A percentile compares a stretch with the other conserved stretches of the same genome.
phyloP scores from a whole-genome alignment of 768 basidiomycete genomes.

The Leccinum rimulosum region DNA sequence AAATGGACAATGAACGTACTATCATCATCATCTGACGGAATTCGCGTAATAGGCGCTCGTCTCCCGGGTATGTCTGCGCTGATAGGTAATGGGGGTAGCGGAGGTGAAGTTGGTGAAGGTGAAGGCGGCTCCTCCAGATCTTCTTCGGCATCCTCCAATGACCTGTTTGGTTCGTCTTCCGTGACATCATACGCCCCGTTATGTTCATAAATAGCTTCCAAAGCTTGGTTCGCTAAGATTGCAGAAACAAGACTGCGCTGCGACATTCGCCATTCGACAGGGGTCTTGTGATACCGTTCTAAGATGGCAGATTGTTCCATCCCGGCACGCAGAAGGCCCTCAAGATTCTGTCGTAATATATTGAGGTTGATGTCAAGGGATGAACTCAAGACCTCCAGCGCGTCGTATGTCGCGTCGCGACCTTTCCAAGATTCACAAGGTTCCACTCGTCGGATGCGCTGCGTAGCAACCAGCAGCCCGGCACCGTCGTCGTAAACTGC shows the following conservation, averaged over 20 bases:
- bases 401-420: conserved; percentile 25
- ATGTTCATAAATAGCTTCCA: conserved; percentile 18
- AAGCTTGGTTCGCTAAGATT: conserved; percentile 22
- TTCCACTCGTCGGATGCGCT: conserved; percentile 30
- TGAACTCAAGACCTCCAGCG: conserved; percentile 28
- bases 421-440: conserved; percentile 24
- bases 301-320: conserved; percentile 40
- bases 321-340: conserved; percentile 36
- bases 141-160: conserved; percentile 10
- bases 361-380: conserved; percentile 36
- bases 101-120: conserved; percentile 1
- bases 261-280: conserved; percentile 47
- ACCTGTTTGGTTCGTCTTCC: conserved; percentile 11
- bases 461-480: conserved; percentile 39
- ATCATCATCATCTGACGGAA: conserved; percentile 19
- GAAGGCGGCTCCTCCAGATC: not conserved
- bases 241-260: conserved; percentile 36
- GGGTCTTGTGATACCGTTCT: conserved; percentile 37
- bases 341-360: conserved; percentile 37
- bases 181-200: conserved; percentile 6
- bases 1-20: not conserved
- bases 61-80: conserved; percentile 6
- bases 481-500: conserved; percentile 50
- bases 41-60: not conserved
- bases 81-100: conserved; percentile 12